Evolutionary conservation across 2,329 filamentous ascomycete genomes (phyloP).

Genomic region (Ilyonectria sp.): DNA sequence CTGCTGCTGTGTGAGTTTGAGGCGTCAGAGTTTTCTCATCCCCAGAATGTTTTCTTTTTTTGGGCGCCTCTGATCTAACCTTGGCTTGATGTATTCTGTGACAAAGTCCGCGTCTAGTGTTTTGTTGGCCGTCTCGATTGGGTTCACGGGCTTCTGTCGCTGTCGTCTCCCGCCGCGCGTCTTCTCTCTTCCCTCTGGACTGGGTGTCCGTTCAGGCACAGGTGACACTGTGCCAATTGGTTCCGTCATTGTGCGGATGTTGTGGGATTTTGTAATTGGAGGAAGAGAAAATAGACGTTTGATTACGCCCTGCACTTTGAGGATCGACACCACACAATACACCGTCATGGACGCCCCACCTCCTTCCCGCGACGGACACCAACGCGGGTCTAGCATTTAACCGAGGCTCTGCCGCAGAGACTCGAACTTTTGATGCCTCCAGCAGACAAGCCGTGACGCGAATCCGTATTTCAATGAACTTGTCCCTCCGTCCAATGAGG

Average conservation of each 20-base stretch:
- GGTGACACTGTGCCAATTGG: not conserved
- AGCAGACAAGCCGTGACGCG: constrained; percentile 31
- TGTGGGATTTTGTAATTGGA: not conserved
- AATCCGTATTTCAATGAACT: constrained; percentile 25
- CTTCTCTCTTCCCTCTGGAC: constrained; percentile 23
- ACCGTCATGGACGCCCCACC: constrained; percentile 6
- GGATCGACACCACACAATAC: constrained; percentile 10
- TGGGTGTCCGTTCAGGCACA: not conserved
- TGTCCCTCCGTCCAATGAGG: constrained; percentile 35
- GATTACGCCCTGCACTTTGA: not conserved
- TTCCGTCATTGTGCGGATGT: constrained; percentile 30
- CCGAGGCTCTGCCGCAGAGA: constrained; percentile 31
- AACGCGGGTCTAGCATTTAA: constrained; percentile 2
- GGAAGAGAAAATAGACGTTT: not conserved
- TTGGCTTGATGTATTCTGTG: constrained; percentile 61
- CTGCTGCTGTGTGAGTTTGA: constrained; percentile 31
- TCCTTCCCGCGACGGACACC: not conserved
- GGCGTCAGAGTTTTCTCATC: constrained; percentile 7
- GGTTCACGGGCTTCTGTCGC: constrained; percentile 44
- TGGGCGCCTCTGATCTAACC: constrained; percentile 51
- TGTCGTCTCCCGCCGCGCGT: constrained; percentile 33
- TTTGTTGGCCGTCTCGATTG: constrained; percentile 65
- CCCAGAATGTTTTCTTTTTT: not conserved
- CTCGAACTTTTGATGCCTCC: constrained; percentile 36
- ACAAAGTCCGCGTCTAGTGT: constrained; percentile 66